These are phyloP conservation scores for Metschnikowia kunwiensis DNA, from an alignment of 805 yeast genomes.

Conservation along the genomic window DNA sequence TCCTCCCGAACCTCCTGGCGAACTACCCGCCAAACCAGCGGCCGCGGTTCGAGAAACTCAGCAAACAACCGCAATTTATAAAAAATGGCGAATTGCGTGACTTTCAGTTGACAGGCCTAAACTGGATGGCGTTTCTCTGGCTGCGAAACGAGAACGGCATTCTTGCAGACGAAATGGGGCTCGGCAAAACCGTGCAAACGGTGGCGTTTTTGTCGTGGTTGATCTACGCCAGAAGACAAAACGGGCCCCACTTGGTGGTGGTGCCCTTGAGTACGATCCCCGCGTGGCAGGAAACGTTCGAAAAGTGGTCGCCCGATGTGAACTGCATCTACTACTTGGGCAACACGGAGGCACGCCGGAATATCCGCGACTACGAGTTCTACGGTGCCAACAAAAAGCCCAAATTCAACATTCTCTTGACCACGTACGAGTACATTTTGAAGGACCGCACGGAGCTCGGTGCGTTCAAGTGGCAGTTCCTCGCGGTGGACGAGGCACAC, in stretches of 20 bases:
- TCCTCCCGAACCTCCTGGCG: slow-evolving; percentile 77
- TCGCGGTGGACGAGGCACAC: slow-evolving; percentile 99
- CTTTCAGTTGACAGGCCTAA: slow-evolving; percentile 95
- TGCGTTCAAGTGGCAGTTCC: slow-evolving; percentile 84
- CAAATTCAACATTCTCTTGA: slow-evolving; percentile 85
- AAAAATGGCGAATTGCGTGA: slow-evolving; percentile 92
- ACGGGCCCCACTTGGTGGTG: slow-evolving; percentile 95
- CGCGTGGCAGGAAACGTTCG: slow-evolving; percentile 99
- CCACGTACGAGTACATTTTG: slow-evolving; percentile 94
- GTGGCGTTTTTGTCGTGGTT: slow-evolving; percentile 94
- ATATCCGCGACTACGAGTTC: slow-evolving; percentile 82
- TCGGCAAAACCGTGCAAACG: slow-evolving; percentile 97
- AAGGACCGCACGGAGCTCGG: slow-evolving; percentile 85
- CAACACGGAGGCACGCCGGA: slow-evolving; percentile 78
- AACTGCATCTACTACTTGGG: slow-evolving; percentile 93
- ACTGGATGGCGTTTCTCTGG: slow-evolving; percentile 99
- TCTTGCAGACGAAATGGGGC: slow-evolving; percentile 97
- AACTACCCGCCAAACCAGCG: slow-evolving; percentile 65
- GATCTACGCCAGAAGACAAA: slow-evolving; percentile 90
- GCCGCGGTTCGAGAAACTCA: slow-evolving; percentile 86
- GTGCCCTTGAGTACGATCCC: slow-evolving; percentile 96
- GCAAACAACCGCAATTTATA: slow-evolving; percentile 82
- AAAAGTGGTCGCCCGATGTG: slow-evolving; percentile 94
- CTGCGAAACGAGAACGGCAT: slow-evolving; percentile 96
- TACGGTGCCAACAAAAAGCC: slow-evolving; percentile 62